Evolutionary conservation across 495 filamentous ascomycete species (phyloP).

Genomic region (Xylaria scruposa): DNA sequence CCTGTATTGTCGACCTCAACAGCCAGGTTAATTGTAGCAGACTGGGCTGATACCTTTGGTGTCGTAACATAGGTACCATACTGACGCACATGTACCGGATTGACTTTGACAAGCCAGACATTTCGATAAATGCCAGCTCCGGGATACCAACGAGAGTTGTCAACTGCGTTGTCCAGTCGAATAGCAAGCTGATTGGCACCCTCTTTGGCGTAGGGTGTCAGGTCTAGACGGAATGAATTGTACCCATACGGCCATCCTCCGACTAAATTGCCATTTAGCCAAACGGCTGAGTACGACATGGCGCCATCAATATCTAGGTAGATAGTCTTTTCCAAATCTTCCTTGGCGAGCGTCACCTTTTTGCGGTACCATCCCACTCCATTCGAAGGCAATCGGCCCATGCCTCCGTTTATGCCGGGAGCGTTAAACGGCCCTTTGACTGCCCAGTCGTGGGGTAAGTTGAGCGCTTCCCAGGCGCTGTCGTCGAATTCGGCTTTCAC

Average conservation of each 20-base stretch:
- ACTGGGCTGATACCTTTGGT: conserved; percentile 42
- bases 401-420: conserved; percentile 58
- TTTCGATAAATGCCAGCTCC: conserved; percentile 59
- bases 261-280: conserved; percentile 55
- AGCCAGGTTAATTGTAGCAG: conserved; percentile 46
- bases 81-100: conserved; percentile 50
- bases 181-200: conserved; percentile 55
- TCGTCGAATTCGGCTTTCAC: conserved; percentile 47
- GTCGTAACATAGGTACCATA: conserved; percentile 55
- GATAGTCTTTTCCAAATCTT: conserved; percentile 46
- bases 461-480: conserved; percentile 44
- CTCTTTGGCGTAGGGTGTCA: conserved; percentile 50
- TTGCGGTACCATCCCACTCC: conserved; percentile 60
- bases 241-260: conserved; percentile 61
- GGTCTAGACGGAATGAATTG: conserved; percentile 54
- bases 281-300: conserved; percentile 56
- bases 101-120: conserved; percentile 55
- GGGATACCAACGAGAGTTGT: conserved; percentile 58
- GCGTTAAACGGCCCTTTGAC: conserved; percentile 54
- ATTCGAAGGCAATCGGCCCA: conserved; percentile 61
- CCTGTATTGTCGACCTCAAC: conserved; percentile 51
- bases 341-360: conserved; percentile 38
- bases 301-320: conserved; percentile 58
- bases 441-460: conserved; percentile 58
- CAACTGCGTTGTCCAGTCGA: conserved; percentile 52